Evolutionary conservation across 306 rosid species (phyloP), one percentile per base, ranked within the genome.

Genomic region (Inga oerstediana): DNA sequence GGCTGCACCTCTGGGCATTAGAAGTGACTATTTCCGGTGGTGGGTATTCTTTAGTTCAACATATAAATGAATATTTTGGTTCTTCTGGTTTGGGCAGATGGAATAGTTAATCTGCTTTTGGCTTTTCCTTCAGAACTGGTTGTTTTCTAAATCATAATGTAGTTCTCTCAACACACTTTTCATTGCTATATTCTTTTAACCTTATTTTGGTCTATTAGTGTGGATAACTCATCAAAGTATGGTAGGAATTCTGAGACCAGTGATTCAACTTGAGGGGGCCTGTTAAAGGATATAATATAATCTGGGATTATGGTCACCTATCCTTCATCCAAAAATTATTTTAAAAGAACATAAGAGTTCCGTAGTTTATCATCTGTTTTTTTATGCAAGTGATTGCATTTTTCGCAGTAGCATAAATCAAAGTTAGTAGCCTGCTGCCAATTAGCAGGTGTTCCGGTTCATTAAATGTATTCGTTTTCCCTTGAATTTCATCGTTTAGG

Each of bases 11-110:
- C 88, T 96, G 75, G 99, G 95, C 74, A 91, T 96, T 75, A 88
- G 94, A 90, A 94, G 99, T 80, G 99, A 96, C 87, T 96, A 96
- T 71, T 96, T 96, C 84, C 94, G 99, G 30, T 96, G 99, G 99
- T 96, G 86, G 88, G 97, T 87, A 66, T 44, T 27, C 32, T n/a
- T 82, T 77, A 35, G 19, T n/a, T 8, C 75, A 62, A 62, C 8
- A 64, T 12, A 64, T 17, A 13, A 41, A 64, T 13, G 17, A 13
- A 64, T 5, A 13, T 64, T 64, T 30, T 64, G 70, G 70, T 49
- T 76, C 81, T 64, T 27, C 58, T 76, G 49, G 49, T 76, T 59
- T 75, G 74, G 73, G 35, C 8, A 34, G 68, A 59, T 58, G 46
- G 30, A 2, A 72, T 22, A 14, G 17, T 72, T 75, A 20, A 69